Evolutionary conservation across 1,284 basidiomycete genomes (phyloP), one percentile per base, ranked within the genome.

Genomic region (Ceratobasidium sp.): DNA sequence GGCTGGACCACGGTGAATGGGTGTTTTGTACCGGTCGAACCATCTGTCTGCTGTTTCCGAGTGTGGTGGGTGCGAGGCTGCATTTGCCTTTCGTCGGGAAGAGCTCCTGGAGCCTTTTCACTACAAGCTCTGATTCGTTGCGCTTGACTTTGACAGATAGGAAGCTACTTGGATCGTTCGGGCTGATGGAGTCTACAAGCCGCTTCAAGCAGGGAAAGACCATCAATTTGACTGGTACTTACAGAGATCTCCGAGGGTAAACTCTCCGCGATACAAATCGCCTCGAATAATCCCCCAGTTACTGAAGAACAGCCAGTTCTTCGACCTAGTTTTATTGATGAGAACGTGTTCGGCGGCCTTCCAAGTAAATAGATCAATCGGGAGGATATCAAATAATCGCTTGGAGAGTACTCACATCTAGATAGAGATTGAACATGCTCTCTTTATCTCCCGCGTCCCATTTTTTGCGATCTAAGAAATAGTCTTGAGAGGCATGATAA

Each of bases 231-330:
- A 13, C 12, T 5, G 3, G 5, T 17, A 70, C 68, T 28, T 57
- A 70, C 68, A 70, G 12, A 70, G 38, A 28, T 70, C 68, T 15
- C 52, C 68, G 4, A 57, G 28, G 9, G 68, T 70, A 33, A 70
- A 70, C 40, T 50, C 33, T n/a, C 68, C 68, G 7, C 68, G 28
- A n/a, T 70, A 70, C 15, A 70, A n/a, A 38, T 70, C 68, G 1
- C 52, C 68, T 6, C 68, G 68, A 15, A 70, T 3, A 6, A 54
- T 57, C 17, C 68, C 68, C 68, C 68, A 70, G 38, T 57, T 57
- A 15, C 50, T 57, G 20, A 70, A 70, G 68, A 70, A 70, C 33
- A 70, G 28, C 68, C 68, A 69, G 20, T 69, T 38, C n/a, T 28
- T 13, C 2, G 67, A 15, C 28, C 20, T n/a, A n/a, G n/a, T n/a